Evolutionary conservation across 257 asterid genomes (phyloP).

Genomic region (Solanum appendiculatum): DNA sequence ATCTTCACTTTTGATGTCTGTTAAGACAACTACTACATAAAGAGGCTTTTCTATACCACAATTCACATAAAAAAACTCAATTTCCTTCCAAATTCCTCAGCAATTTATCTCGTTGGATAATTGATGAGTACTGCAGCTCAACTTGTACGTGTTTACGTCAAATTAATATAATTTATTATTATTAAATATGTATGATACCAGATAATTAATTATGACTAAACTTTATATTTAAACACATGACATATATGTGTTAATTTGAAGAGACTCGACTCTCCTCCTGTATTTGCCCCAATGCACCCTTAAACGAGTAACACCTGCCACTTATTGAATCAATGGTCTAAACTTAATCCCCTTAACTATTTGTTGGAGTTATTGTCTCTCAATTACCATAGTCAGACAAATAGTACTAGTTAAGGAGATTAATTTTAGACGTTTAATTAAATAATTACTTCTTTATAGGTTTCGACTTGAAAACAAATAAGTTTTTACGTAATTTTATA

Average conservation of each 20-base stretch:
- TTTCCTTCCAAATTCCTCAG: background rate
- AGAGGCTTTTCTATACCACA: background rate
- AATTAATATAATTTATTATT: background rate
- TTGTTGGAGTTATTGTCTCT: background rate
- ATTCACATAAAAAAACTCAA: background rate
- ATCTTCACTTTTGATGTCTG: background rate
- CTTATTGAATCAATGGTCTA: too few species aligned
- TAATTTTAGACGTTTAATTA: too few species aligned
- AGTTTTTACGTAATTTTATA: background rate
- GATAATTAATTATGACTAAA: background rate
- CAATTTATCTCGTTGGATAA: background rate
- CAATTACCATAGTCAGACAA: background rate
- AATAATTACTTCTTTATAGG: too few species aligned
- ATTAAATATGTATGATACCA: background rate
- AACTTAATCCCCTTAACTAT: background rate
- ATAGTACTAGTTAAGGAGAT: background rate
- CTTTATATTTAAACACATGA: too few species aligned
- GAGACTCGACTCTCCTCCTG: too few species aligned
- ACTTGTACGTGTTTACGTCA: background rate
- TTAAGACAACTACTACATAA: background rate
- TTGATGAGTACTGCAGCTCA: background rate
- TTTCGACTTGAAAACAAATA: background rate
- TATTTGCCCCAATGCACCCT: too few species aligned
- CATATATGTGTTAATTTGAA: too few species aligned
- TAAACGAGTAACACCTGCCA: too few species aligned